phyloP scores from a whole-genome alignment of 179 eudicot species.

The Camellia oleifera region DNA sequence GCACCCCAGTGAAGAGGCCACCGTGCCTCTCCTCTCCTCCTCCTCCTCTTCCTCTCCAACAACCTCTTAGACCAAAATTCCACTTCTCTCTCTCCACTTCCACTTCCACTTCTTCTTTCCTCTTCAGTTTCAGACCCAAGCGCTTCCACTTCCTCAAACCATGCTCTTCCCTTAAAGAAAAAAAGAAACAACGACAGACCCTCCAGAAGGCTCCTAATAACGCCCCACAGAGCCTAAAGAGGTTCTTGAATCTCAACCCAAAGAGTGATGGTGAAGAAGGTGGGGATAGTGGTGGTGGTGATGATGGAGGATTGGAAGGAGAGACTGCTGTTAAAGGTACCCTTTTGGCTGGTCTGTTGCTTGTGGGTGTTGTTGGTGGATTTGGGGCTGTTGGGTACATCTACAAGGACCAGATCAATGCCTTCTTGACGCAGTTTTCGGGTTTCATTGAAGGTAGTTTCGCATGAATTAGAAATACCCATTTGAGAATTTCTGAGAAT shows the following conservation, averaged over 20 bases:
- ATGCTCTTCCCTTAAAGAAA: conserved; percentile 65
- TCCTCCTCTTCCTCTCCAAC: background rate
- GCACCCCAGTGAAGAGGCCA: conserved; percentile 21
- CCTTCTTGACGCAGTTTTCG: conserved; percentile 75
- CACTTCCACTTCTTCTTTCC: conserved; percentile 19
- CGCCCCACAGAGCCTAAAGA: conserved; percentile 44
- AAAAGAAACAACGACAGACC: conserved; percentile 50
- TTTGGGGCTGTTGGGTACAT: conserved; percentile 82
- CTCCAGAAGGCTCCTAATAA: conserved; percentile 38
- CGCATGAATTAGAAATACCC: background rate
- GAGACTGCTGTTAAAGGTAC: conserved; percentile 72
- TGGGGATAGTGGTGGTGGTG: background rate
- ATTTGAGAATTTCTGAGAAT: background rate
- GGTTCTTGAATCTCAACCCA: conserved; percentile 47
- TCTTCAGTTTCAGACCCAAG: conserved; percentile 31
- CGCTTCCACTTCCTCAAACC: conserved; percentile 56
- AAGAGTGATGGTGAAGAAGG: conserved; percentile 31
- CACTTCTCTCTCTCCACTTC: conserved; percentile 19
- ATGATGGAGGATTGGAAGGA: conserved; percentile 33
- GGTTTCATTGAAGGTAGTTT: conserved; percentile 80
- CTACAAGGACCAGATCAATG: conserved; percentile 80
- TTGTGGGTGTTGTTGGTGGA: conserved; percentile 88
- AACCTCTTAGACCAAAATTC: conserved; percentile 12
- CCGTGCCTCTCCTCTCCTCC: conserved; percentile 26
- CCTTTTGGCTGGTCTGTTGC: conserved; percentile 77